Evolutionary conservation across 495 filamentous ascomycete species (phyloP), one percentile per base, ranked within the genome.

Genomic region (Podospora pseudocomata): DNA sequence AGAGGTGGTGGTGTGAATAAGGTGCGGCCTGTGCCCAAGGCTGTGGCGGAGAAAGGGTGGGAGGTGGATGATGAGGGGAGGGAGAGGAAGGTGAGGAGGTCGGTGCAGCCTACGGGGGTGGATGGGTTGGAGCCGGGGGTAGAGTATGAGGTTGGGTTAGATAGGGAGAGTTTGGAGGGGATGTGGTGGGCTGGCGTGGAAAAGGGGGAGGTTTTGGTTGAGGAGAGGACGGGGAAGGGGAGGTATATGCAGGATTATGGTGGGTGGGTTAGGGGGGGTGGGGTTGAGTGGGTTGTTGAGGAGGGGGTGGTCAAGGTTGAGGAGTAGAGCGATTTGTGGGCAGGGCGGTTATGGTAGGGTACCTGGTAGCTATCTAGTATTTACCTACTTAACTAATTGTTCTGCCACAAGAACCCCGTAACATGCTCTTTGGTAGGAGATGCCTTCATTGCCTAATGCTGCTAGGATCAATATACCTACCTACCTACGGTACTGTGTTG

Each of bases 41-140:
- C 55, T 20, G 3, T 58, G 6, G 55, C 55, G n/a, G 55, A 58
- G 18, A 58, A 58, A 11, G 55, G 55, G 11, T 58, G 55, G 55
- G 55, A 58, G 18, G n/a, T 58, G 18, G 23, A 58, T 20, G 55
- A 58, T 4, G 55, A 58, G 20, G 55, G 55, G 55, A 58, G 5
- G 6, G 55, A 58, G 55, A 19, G 55, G n/a, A 58, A 11, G 55
- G 11, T 26, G 20, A 58, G 55, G 9, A 16, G 55, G 55, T 18
- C 55, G 55, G 18, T 15, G n/a, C 55, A 58, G 55, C 55, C 55
- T 9, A 58, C 18, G 20, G 55, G 55, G 5, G 55, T 58, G 4
- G 55, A 58, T 26, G 55, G 55, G 55, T 58, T 58, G 23, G 55
- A 58, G 55, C 15, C 55, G 55, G 55, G 55, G 5, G 55, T 58